Evolutionary conservation across 495 filamentous ascomycete genomes (phyloP), one percentile per base, ranked within the genome.

Genomic region (Aspergillus biplanus): DNA sequence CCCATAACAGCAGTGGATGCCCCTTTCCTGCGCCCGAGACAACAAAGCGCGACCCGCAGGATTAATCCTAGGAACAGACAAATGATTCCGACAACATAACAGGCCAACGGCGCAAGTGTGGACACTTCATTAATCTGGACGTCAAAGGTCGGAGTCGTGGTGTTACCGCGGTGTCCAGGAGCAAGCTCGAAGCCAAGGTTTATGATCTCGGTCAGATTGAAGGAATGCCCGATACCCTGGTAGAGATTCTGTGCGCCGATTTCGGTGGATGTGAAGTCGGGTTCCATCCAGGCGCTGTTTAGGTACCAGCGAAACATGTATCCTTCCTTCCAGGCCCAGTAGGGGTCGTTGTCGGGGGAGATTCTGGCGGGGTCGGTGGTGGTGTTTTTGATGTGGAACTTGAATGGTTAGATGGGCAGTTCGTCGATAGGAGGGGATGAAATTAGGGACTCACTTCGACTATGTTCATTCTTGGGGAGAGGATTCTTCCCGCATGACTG

Each of bases 241-340:
- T 50, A 50, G 16, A 50, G 18, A 1, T 6, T 31, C 3, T 50
- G 47, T 8, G 47, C 47, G 6, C 47, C 47, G 2, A 27, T 0
- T 9, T 50, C 47, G 6, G 47, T 50, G 0, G 47, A 50, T 5
- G 47, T 27, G 16, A 50, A 50, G 11, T 50, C 16, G 16, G 47
- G 47, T 9, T 50, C 15, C 47, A 50, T 50, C 47, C 47, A 50
- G 47, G 47, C 47, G 47, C 47, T 50, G 4, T 27, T 27, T 1
- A 50, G 21, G 5, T 27, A 50, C 16, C 47, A 50, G 16, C 47
- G 47, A 5, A 50, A 50, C 15, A 8, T 50, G 21, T 50, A 50
- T n/a, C 47, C 47, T 27, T 50, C 15, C 16, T 50, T 50, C 47
- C 47, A 50, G 16, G 47, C 47, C 47, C 47, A 50, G 47, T 50